Conservation (phyloP, 768 basidiomycete genomes). For the Leccinum incarnatum region DNA sequence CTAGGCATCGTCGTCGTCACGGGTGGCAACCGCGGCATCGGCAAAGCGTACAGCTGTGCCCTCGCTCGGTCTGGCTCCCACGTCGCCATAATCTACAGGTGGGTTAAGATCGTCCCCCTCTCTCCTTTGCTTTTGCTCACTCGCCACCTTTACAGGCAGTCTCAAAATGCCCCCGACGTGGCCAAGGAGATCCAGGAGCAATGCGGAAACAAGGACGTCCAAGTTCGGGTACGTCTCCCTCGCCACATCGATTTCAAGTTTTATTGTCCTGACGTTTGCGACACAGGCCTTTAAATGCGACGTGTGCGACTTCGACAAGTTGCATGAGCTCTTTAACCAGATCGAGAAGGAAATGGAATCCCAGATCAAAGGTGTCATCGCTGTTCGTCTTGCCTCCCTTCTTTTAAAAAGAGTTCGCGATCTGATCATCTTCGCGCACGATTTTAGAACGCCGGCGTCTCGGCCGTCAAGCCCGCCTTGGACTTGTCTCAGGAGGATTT, state of each 20-base stretch:
- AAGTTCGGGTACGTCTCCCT: conserved; percentile 33
- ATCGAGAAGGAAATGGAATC: conserved; percentile 48
- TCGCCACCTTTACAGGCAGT: conserved; percentile 33
- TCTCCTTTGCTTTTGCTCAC: not conserved
- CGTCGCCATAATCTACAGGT: conserved; percentile 64
- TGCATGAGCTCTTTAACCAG: conserved; percentile 42
- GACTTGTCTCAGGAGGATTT: conserved; percentile 58
- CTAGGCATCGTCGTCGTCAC: conserved; percentile 53
- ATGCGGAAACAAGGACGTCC: conserved; percentile 39
- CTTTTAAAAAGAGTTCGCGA: no score
- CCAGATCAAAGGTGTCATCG: conserved; percentile 51
- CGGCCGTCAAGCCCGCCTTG: conserved; percentile 59
- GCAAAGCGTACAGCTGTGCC: conserved; percentile 50
- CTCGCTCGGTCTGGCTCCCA: conserved; percentile 53
- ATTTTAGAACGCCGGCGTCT: conserved; percentile 57
- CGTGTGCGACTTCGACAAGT: conserved; percentile 45
- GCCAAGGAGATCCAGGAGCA: conserved; percentile 46
- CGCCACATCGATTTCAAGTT: no score
- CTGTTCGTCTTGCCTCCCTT: conserved; percentile 34
- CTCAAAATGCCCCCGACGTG: conserved; percentile 46
- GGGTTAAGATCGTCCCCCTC: not conserved
- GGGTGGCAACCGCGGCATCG: conserved; percentile 63
- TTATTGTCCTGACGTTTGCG: not conserved
- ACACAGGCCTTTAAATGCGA: conserved; percentile 62
- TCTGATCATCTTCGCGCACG: no score